Base-by-base conservation (phyloP, 257 asterid species). In the Euphrasia confusa region DNA sequence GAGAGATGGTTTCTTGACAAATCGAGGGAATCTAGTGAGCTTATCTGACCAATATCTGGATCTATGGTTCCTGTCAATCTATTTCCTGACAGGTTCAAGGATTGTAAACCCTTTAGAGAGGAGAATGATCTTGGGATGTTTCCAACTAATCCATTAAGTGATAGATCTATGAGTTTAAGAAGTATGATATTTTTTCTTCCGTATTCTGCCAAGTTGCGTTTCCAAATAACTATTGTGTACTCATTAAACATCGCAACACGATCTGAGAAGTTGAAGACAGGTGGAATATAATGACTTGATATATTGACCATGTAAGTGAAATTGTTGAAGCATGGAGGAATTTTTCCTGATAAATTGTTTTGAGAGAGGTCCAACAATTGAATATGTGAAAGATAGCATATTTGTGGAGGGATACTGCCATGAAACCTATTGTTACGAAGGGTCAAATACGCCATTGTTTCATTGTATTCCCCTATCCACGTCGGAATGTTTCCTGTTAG, bases 321-420 rank as follows among this genome's bases (percentile, higher is more conserved):
- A 49, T 74, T 76, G 15, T 50, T 24, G 64, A 76, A 66, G 63
- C 82, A 74, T 0, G 0, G 33, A 0, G 88, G 84, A 1, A 81
- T 67, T 55, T 26, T 30, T 26, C 79, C 75, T 0, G 79, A 73
- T 44, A 78, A 10, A 7, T 28, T 58, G 62, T 81, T 78, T 39
- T 54, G 14, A 24, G 83, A 81, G 2, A 78, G 65, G 68, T 81
- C 87, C 44, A 81, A 63, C 28, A 78, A 3, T 21, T 75, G 83
- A 24, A 78, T 65, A 10, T 8, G 3, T n/a, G 68, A 49, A 8
- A 78, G 81, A 63, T 13, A 57, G 33, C 83, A 81, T 5, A 81
- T 49, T 39, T 64, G 74, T 3, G 8, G 61, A 53, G 79, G 84
- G 40, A 80, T 69, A 12, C 58, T 58, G 9, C 80, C 83, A n/a